Evolutionary conservation across 257 asterid genomes (phyloP).

Genomic region (Solanum sejunctum): DNA sequence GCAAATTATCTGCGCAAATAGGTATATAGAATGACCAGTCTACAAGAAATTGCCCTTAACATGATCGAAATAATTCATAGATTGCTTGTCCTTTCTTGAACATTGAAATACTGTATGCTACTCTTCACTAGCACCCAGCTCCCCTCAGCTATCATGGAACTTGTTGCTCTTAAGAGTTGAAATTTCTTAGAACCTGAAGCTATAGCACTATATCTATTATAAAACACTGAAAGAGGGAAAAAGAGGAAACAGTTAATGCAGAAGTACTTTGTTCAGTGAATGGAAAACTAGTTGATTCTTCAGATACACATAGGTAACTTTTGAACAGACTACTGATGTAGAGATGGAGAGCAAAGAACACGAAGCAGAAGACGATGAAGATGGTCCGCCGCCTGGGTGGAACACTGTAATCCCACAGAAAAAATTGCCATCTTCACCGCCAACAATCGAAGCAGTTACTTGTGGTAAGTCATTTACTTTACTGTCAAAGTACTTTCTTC

Average conservation of each 20-base stretch:
- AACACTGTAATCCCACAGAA: background rate
- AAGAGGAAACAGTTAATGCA: background rate
- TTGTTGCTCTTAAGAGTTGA: background rate
- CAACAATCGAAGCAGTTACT: conserved; percentile 2
- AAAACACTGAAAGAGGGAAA: background rate
- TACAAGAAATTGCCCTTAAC: background rate
- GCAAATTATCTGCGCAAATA: background rate
- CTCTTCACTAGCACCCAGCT: background rate
- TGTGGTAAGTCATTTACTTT: conserved; percentile 10
- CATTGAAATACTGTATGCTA: background rate
- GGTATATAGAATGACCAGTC: background rate
- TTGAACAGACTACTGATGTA: conserved; percentile 31
- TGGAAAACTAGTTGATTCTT: conserved; percentile 1
- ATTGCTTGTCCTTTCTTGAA: background rate
- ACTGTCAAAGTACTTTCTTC: background rate
- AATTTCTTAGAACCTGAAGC: background rate
- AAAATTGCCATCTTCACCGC: background rate
- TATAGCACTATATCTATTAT: background rate
- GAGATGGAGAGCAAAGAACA: conserved; percentile 26
- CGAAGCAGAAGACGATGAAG: conserved; percentile 36
- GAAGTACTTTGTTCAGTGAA: background rate
- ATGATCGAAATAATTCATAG: background rate
- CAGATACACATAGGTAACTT: conserved; percentile 7
- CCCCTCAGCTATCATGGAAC: background rate
- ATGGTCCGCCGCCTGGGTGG: conserved; percentile 29